Base-by-base conservation (phyloP, 805 yeast species). In the Myxozyma neotropica region DNA sequence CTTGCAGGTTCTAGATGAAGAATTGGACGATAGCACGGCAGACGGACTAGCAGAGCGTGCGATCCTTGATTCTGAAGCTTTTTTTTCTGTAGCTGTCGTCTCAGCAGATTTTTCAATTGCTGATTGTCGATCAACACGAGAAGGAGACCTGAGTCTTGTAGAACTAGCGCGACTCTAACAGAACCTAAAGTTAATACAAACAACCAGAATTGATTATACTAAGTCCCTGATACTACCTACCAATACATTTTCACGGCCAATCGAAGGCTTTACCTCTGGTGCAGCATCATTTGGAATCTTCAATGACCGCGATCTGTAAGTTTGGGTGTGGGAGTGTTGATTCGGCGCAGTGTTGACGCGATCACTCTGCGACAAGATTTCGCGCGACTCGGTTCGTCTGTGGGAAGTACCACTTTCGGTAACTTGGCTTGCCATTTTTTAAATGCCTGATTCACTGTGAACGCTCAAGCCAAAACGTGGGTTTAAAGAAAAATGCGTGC, bases 301-400 rank as follows among this genome's bases (percentile, higher is more conserved):
- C 27, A 50, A 12, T 31, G 57, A 29, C 4, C 57, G 57, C 24
- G 57, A 38, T 35, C 50, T 33, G 48, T 39, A 47, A 21, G 55
- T 17, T 15, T 51, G 55, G 2, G 55, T 26, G 38, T 33, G 47
- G 23, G 39, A 13, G 36, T 31, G 57, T 42, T 35, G 54, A 19
- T 24, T 23, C 26, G 52, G 4, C n/a, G 53, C 45, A 13, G 56
- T 57, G 47, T 53, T 50, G 36, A 50, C 63, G 63, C 59, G 53
- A 31, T 58, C 59, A 2, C 56, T 38, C 27, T 50, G 63, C 55
- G 56, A 55, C 44, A 58, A 51, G 17, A 53, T 50, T 13, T 58
- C 63, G 38, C 57, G 57, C 17, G 52, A 35, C 53, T 38, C 40
- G 8, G 53, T n/a, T 6, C 58, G 40, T 17, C 48, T 29, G 26